Conservation (phyloP, 139 green algal genomes). For the Pleodorina starrii region DNA sequence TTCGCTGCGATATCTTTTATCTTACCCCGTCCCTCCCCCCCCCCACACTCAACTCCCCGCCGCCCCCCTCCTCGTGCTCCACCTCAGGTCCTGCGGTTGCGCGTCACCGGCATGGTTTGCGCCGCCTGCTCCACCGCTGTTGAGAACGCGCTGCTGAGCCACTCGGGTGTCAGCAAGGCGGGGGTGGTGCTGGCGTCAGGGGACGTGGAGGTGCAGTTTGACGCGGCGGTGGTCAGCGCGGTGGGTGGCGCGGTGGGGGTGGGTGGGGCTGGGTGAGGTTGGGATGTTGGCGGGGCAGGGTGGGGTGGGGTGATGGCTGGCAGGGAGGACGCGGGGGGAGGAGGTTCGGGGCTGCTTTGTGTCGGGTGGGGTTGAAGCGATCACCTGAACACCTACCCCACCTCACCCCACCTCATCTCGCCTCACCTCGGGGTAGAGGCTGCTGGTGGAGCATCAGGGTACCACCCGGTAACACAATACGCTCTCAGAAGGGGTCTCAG, state of each 20-base stretch:
- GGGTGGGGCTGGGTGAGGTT: background rate
- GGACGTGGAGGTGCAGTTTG: constrained; percentile 59
- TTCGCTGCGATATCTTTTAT: no score
- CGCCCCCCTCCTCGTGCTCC: no score
- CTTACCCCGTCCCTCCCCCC: no score
- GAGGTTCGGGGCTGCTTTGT: no score
- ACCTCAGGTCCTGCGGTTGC: constrained; percentile 30
- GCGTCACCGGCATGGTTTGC: constrained; percentile 88
- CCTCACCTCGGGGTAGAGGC: no score
- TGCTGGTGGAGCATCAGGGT: no score
- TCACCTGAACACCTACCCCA: no score
- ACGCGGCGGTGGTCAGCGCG: constrained; percentile 59
- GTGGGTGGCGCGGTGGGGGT: constrained; percentile 50
- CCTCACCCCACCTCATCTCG: no score
- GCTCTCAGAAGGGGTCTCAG: no score
- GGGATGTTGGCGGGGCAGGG: background rate
- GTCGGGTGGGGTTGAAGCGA: no score
- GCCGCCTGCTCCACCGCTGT: constrained; percentile 77
- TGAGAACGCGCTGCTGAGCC: constrained; percentile 72
- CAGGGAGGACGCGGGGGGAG: background rate
- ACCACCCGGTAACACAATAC: no score
- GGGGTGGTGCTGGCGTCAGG: constrained; percentile 69
- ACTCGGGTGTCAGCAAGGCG: constrained; percentile 72
- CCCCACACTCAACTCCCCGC: no score
- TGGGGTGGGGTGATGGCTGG: background rate